Base-by-base conservation (phyloP, 257 asterid species). In the Leptodermis oblonga region DNA sequence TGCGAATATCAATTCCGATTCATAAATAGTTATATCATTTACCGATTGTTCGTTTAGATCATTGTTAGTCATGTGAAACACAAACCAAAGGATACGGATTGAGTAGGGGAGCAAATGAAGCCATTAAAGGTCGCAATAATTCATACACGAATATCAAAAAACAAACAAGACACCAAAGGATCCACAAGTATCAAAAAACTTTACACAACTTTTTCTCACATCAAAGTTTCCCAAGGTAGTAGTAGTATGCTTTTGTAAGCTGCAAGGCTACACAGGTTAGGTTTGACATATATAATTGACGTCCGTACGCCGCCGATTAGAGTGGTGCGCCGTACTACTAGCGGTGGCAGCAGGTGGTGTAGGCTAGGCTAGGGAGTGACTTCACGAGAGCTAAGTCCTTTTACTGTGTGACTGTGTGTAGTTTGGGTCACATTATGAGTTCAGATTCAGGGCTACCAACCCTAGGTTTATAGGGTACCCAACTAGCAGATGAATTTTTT, bases 101-200 rank as follows among this genome's bases (percentile, higher is more conserved):
- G 39, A 34, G 6, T 6, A 43, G 49, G 17, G 25, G 23, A 23
- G 70, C 25, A 48, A 14, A 56, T n/a, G 59, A 70, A 69, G 39
- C 45, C 64, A 28, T 62, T 58, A 59, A 55, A 23, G 30, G 10
- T 18, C 13, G 7, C 78, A 84, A 81, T 81, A 79, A 84, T 76
- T 72, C 82, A 69, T 10, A 70, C 83, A 73, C 80, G 83, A 63
- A 58, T 67, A 61, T 62, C 84, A 30, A 84, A 42, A 84, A 53
- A 30, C 53, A 67, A 52, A 51, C 56, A 20, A 22, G 28, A 52
- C 33, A 12, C 9, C 0, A 23, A 54, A 23, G 26, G 33, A 17
- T n/a, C n/a, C n/a, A n/a, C n/a, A n/a, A n/a, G n/a, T n/a, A n/a
- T n/a, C n/a, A n/a, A n/a, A n/a, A n/a, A n/a, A n/a, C n/a, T n/a